Evolutionary conservation across 2,329 filamentous ascomycete genomes (phyloP), one percentile per base, ranked within the genome.

Genomic region (Cryoendolithus antarcticus): DNA sequence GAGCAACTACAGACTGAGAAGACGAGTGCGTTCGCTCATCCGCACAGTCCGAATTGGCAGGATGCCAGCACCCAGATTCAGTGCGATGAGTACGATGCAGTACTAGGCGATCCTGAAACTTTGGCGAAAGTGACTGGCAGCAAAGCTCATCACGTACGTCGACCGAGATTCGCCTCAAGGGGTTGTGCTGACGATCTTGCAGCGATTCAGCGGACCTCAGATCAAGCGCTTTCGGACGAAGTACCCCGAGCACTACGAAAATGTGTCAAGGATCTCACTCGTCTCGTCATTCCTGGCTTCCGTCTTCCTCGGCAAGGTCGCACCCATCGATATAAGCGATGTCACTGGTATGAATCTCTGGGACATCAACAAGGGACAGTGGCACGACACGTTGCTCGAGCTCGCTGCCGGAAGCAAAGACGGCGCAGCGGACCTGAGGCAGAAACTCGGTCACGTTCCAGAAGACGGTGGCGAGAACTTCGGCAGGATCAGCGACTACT

Each of bases 121-220:
- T 64, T 98, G 50, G 91, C 91, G 0, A 63, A 80, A 38, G 76
- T 75, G 12, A 95, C 91, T 7, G 91, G 91, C 24, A 95, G 89
- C 58, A 82, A 86, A 49, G 91, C 91, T 3, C 91, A 98, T 64
- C 91, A 96, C 66, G 84, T 89, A 70, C 60, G 79, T 21, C n/a
- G 24, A 27, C 7, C 24, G 5, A 8, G 6, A 6, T 29, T 30
- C 31, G 13, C 6, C 15, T 35, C 12, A 15, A 9, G 5, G 24
- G 32, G 12, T n/a, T 19, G 2, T 10, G 6, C 41, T 45, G 35
- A 49, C 41, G 27, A 29, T 4, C 9, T 35, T 29, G 40, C 50
- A 88, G 82, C 82, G 91, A 45, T 98, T 98, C 66, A 96, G 89
- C 19, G 91, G 91, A n/a, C 83, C 86, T 3, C 91, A 98, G 62